Conservation (phyloP, 495 filamentous ascomycete species). For the Penicillium soppii region DNA sequence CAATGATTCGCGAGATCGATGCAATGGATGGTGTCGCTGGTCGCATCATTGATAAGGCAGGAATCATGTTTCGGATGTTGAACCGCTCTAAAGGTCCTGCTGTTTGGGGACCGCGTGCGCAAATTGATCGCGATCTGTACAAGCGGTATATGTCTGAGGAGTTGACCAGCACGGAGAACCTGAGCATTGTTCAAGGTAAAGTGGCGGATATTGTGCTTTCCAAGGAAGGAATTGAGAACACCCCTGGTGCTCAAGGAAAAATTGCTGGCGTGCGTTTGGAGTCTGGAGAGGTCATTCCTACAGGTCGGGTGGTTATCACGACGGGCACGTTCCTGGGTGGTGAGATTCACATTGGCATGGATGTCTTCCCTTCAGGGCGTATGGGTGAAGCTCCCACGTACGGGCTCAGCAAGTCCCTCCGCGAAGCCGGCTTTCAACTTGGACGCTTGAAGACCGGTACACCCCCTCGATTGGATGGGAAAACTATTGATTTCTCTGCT, state of each 20-base stretch:
- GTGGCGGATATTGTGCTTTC: conserved; percentile 84
- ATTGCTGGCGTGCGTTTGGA: conserved; percentile 88
- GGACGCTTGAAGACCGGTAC: conserved; percentile 95
- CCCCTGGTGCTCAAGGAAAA: conserved; percentile 59
- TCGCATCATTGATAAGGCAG: conserved; percentile 88
- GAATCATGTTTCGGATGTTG: conserved; percentile 84
- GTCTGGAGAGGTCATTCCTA: conserved; percentile 79
- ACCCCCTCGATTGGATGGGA: conserved; percentile 79
- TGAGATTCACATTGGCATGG: conserved; percentile 93
- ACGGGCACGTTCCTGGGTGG: conserved; percentile 95
- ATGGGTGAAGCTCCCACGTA: conserved; percentile 95
- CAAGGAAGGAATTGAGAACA: conserved; percentile 48
- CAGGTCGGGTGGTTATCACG: conserved; percentile 85
- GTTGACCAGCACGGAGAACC: conserved; percentile 68
- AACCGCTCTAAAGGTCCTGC: conserved; percentile 90
- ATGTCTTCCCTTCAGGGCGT: conserved; percentile 79
- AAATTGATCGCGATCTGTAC: conserved; percentile 92
- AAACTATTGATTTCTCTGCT: conserved; percentile 74
- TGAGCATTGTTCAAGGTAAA: conserved; percentile 79
- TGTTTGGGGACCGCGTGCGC: conserved; percentile 94
- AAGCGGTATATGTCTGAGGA: conserved; percentile 90
- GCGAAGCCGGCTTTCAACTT: conserved; percentile 85
- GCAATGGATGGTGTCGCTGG: conserved; percentile 91
- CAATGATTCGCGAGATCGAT: conserved; percentile 93
- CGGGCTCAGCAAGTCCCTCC: conserved; percentile 87